Conservation (phyloP, 768 basidiomycete genomes). For the Russula compacta region DNA sequence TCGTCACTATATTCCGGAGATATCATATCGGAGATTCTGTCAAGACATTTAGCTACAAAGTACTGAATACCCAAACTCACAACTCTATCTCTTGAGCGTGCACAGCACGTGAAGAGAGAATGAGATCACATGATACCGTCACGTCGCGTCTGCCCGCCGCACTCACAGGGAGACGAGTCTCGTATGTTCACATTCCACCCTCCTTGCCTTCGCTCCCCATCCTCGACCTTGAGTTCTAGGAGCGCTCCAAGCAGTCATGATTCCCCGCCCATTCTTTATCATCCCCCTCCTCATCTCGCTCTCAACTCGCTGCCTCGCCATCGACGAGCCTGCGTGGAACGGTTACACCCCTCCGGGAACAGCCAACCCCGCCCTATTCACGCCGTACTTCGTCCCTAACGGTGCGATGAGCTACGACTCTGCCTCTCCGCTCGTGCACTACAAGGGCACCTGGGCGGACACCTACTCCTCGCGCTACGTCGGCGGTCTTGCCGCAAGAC, state of each 20-base stretch:
- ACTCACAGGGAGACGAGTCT: not conserved
- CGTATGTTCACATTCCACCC: conserved; percentile 5
- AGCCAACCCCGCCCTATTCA: conserved; percentile 38
- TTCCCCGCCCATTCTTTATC: not conserved
- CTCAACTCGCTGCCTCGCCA: not conserved
- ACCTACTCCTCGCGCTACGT: conserved; percentile 43
- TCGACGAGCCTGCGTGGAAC: conserved; percentile 56
- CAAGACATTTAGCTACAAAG: no score
- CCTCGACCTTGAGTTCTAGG: not conserved
- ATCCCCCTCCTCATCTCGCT: not conserved
- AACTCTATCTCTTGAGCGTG: no score
- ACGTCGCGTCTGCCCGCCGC: not conserved
- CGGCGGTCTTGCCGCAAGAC: conserved; percentile 45
- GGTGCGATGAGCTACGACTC: conserved; percentile 67
- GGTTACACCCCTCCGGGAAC: conserved; percentile 48
- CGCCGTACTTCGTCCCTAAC: conserved; percentile 65
- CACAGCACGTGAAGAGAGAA: not conserved
- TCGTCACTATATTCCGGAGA: no score
- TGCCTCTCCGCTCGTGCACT: conserved; percentile 54
- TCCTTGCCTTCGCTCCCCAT: not conserved
- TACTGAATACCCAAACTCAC: no score
- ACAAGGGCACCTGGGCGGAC: conserved; percentile 51
- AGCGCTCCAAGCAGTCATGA: not conserved
- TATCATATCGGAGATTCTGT: no score
- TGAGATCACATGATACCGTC: not conserved